Percentiles rank a stretch among this genome's conserved stretches.
These are phyloP conservation scores for Phlebopus sp. DNA, from an alignment of 1,284 basidiomycete species.

Conservation along the genomic window DNA sequence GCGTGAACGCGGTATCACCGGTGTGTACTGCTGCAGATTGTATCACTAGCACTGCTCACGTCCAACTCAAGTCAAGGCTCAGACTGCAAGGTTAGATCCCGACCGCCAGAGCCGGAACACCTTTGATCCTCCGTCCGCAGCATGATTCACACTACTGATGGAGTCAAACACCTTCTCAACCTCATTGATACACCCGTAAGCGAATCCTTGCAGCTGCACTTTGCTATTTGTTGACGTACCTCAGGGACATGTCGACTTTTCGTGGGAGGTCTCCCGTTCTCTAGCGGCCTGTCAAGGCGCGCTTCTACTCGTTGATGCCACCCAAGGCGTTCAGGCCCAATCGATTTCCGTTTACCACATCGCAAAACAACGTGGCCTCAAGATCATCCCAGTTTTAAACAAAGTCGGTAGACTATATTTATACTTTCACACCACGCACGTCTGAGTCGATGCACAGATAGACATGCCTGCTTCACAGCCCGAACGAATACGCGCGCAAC, in stretches of 20 bases:
- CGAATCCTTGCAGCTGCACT: constrained; percentile 6
- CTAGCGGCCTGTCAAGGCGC: constrained; percentile 94
- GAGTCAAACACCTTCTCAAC: constrained; percentile 78
- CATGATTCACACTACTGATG: constrained; percentile 69
- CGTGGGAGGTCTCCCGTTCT: constrained; percentile 94
- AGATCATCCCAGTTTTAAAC: constrained; percentile 91
- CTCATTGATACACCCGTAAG: constrained; percentile 93
- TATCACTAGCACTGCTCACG: constrained; percentile 1
- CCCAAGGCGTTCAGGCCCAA: constrained; percentile 97
- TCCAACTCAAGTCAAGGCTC: constrained; percentile 68
- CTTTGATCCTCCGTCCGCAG: constrained; percentile 37
- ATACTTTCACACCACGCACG: not conserved
- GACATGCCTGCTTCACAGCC: constrained; percentile 87
- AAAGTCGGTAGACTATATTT: constrained; percentile 55
- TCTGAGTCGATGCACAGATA: constrained; percentile 49
- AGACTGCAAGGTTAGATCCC: constrained; percentile 73
- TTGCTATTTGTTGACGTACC: constrained; percentile 12
- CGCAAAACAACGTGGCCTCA: constrained; percentile 79
- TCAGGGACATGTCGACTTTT: constrained; percentile 93
- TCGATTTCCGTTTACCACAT: constrained; percentile 94
- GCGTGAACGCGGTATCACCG: constrained; percentile 90
- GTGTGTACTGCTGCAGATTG: constrained; percentile 38
- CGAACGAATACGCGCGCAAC: constrained; percentile 75
- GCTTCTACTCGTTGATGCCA: constrained; percentile 88
- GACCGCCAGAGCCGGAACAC: not conserved